Conservation (phyloP, 768 basidiomycete species). For the Russula sp. region DNA sequence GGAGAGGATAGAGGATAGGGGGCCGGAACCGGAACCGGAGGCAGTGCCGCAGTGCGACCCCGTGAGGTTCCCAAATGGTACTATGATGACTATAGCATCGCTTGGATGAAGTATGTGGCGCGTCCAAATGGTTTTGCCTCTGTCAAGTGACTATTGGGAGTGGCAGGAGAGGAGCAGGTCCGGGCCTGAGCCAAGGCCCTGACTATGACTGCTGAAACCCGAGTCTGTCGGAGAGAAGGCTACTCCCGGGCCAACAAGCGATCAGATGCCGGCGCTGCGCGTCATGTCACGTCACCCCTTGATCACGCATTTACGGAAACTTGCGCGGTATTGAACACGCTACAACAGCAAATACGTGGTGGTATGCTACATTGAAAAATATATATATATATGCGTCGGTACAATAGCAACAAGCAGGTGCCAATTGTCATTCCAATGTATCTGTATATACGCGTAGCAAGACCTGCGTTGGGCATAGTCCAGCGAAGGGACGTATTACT, state of each 20-base stretch:
- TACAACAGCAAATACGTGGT: neutral
- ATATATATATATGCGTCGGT: slow-evolving; percentile 15
- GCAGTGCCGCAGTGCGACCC: no score
- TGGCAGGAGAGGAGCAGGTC: neutral
- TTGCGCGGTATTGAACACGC: neutral
- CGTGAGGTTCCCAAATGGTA: neutral
- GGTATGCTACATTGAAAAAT: slow-evolving; percentile 8
- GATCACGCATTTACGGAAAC: neutral
- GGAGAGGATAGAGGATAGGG: neutral
- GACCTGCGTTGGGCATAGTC: neutral
- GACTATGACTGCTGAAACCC: neutral
- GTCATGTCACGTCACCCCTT: neutral
- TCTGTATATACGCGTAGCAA: slow-evolving; percentile 2
- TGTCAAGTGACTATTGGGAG: neutral
- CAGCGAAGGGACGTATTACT: neutral
- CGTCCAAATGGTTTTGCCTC: neutral
- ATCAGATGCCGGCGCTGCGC: neutral
- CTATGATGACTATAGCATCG: neutral
- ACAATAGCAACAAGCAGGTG: slow-evolving; percentile 10
- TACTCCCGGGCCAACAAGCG: no score
- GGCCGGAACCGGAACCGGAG: no score
- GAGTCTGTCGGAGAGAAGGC: neutral
- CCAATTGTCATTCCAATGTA: slow-evolving; percentile 7
- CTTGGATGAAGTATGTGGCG: neutral
- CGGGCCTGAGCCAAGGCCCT: neutral